phyloP scores from a whole-genome alignment of 805 yeast species.

The Debaryomyces prosopidis region DNA sequence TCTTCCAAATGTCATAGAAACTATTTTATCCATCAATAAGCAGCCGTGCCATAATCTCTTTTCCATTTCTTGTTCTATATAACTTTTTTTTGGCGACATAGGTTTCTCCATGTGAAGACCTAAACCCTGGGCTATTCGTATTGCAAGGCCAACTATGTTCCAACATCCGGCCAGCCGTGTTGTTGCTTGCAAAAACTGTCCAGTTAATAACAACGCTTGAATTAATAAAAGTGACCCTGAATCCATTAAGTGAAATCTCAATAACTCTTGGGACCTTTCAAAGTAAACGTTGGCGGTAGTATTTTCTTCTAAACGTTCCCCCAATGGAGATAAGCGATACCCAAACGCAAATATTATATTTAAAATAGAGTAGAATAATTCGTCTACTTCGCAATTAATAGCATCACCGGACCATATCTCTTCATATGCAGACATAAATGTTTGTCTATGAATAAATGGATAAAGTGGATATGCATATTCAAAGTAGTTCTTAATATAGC shows the following conservation, averaged over 20 bases:
- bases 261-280: constrained; percentile 17
- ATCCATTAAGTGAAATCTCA: constrained; percentile 19
- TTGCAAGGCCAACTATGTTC: constrained; percentile 13
- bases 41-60: constrained; percentile 26
- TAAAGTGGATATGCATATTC: constrained; percentile 20
- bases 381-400: constrained; percentile 10
- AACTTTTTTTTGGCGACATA: constrained; percentile 3
- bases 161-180: constrained; percentile 19
- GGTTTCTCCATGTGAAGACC: constrained; percentile 11
- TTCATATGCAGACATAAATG: constrained; percentile 20
- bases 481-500: constrained; percentile 17
- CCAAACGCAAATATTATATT: constrained; percentile 26
- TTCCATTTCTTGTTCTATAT: constrained; percentile 19
- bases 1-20: constrained; percentile 24
- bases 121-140: constrained; percentile 12
- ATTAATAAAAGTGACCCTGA: constrained; percentile 19
- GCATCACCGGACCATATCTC: constrained; percentile 13
- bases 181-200: constrained; percentile 25
- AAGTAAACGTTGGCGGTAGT: constrained; percentile 16
- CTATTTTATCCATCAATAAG: constrained; percentile 21
- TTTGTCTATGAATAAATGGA: constrained; percentile 22
- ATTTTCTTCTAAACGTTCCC: background rate
- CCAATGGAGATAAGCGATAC: constrained; percentile 8
- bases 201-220: constrained; percentile 20
- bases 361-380: constrained; percentile 20